A percentile compares a stretch with the other conserved stretches of the same genome.
These are phyloP conservation scores for Eucalyptus sp. DNA, from an alignment of 345 rosid species.

Conservation along the genomic window DNA sequence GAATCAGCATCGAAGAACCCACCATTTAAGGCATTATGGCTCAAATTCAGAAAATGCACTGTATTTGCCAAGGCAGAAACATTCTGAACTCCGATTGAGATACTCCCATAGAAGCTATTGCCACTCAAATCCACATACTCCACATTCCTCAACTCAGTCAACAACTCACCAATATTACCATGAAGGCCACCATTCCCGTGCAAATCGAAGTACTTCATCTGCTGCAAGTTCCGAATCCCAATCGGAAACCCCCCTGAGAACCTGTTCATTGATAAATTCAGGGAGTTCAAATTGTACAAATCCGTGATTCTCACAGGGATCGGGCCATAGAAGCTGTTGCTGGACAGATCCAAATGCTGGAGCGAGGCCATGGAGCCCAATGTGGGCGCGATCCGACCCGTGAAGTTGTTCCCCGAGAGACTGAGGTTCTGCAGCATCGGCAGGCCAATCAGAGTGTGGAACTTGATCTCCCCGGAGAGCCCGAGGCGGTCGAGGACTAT, in stretches of 20 bases:
- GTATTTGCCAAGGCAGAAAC: constrained; percentile 73
- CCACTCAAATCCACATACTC: constrained; percentile 79
- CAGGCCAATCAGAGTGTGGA: constrained; percentile 44
- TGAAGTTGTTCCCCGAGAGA: constrained; percentile 63
- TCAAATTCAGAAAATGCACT: constrained; percentile 44
- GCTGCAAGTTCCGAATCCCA: constrained; percentile 67
- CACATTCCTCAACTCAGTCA: constrained; percentile 51
- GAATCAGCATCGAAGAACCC: constrained; percentile 39
- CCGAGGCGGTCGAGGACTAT: constrained; percentile 46
- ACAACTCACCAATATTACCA: constrained; percentile 50
- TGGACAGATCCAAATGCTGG: constrained; percentile 74
- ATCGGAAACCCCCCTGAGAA: constrained; percentile 67
- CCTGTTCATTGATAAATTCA: constrained; percentile 58
- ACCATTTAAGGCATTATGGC: constrained; percentile 49
- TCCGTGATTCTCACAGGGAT: constrained; percentile 78
- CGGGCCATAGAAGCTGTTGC: constrained; percentile 67
- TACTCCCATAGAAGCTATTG: constrained; percentile 50
- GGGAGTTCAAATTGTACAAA: constrained; percentile 49
- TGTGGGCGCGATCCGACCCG: constrained; percentile 79
- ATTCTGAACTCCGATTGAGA: constrained; percentile 27
- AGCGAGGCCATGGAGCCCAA: constrained; percentile 56
- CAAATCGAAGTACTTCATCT: constrained; percentile 63
- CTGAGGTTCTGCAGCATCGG: constrained; percentile 52
- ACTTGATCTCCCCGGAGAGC: constrained; percentile 72
- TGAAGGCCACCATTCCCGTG: constrained; percentile 25